Evolutionary conservation across 345 rosid genomes (phyloP), one percentile per base, ranked within the genome.

Genomic region (Raphanus raphanistrum): DNA sequence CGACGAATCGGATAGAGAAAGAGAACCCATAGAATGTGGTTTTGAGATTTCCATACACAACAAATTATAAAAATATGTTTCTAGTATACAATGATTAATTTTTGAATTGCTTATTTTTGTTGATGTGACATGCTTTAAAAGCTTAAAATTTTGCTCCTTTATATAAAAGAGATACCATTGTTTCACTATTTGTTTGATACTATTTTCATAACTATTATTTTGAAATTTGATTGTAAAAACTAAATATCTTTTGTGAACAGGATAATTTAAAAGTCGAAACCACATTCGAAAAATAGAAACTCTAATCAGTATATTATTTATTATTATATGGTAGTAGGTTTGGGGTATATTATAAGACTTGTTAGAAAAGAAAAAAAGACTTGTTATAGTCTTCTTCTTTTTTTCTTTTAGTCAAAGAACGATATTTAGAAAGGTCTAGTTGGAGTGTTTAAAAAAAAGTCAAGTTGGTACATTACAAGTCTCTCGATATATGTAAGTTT

Each of bases 291-390:
- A 33, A 17, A 32, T 2, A 73, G 8, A 4, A 21, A 32, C 32
- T 33, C 15, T 11, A 60, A 27, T 10, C 31, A 26, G 16, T 26
- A 27, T 31, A 62, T 9, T 38, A 9, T 38, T 41, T 43, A 7
- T 45, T n/a, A n/a, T 25, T 28, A 58, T 26, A 27, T 68, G 60
- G 62, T 68, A 29, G 75, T 61, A 41, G 75, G 75, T 72, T 29
- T 72, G 16, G 5, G 57, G 58, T 71, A 26, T 35, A 26, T 28
- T 26, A n/a, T n/a, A n/a, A n/a, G n/a, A n/a, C n/a, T n/a, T n/a
- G n/a, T n/a, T n/a, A n/a, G n/a, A n/a, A n/a, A n/a, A n/a, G n/a
- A n/a, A n/a, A n/a, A 25, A 21, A 21, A 57, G 63, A 70, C 8
- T 35, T 35, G 31, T 12, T 55, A 55, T 32, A 66, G 70, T 66